Base-by-base conservation (phyloP, 1,284 basidiomycete genomes). In the Pseudozyma pruni region DNA sequence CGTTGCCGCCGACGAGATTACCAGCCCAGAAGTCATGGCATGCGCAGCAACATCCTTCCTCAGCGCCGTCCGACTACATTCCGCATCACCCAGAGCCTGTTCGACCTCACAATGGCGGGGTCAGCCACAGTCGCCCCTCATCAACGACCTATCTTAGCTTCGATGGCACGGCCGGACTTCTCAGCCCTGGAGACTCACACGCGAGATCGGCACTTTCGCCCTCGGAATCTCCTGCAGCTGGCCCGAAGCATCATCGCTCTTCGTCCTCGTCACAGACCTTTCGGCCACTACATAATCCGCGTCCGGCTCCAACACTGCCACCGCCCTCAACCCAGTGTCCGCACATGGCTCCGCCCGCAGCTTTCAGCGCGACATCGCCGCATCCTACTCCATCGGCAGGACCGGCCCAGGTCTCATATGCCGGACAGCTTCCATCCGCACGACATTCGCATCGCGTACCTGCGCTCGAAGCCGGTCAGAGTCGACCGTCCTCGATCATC, bases 61-160 rank as follows among this genome's bases (percentile, higher is more conserved):
- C 40, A 14, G 19, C 49, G 8, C 17, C 50, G 7, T 31, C 34
- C 13, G 42, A 58, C 33, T 44, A 27, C 47, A 23, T 38, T 40
- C 48, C 48, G 31, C 19, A 27, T 4, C 52, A 38, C 19, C 34
- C 29, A 5, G 53, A 49, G 19, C 33, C 40, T 13, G 38, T 38
- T 4, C 33, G 31, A 5, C 27, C 29, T 2, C 56, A 55, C 22
- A 35, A 49, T 13, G 35, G 52, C 8, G 11, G 53, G 7, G 32
- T 13, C 8, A 8, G 39, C 25, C 53, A 50, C 13, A 37, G 43
- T 16, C 52, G 68, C 10, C 68, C 68, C 4, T 71, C 68, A 4
- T 71, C 62, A 11, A 62, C 62, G 1, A 66, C 62, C n/a, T 72
- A 72, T 23, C 53, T 72, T 8, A 62, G 54, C 39, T 72, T 72